phyloP scores from a whole-genome alignment of 306 rosid genomes.

The Glycyrrhiza uralensis region DNA sequence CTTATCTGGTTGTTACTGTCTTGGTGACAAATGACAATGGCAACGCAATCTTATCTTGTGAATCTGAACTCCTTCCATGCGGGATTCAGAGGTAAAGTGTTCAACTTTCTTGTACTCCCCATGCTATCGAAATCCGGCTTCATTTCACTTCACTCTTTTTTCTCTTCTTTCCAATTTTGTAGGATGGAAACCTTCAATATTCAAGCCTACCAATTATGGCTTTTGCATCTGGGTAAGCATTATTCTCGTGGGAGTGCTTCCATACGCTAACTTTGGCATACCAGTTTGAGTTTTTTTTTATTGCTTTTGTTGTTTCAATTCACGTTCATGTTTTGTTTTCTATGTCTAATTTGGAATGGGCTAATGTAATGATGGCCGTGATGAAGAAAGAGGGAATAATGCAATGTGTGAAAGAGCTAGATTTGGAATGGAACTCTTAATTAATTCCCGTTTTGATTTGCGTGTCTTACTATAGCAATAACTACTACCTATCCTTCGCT shows the following conservation, averaged over 20 bases:
- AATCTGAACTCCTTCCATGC: slow-evolving; percentile 27
- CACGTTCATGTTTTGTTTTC: background rate
- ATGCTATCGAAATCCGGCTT: background rate
- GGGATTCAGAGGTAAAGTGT: slow-evolving; percentile 13
- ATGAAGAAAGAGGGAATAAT: background rate
- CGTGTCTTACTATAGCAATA: too few relatives aligned
- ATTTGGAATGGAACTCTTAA: background rate
- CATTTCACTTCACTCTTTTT: background rate
- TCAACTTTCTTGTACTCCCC: background rate
- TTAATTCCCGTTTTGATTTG: background rate
- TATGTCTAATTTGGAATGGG: background rate
- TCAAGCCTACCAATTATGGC: slow-evolving; percentile 15
- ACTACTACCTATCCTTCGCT: too few relatives aligned
- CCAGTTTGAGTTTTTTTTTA: background rate
- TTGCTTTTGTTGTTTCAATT: background rate
- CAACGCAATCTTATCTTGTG: slow-evolving; percentile 39
- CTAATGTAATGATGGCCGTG: background rate
- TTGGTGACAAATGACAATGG: slow-evolving; percentile 25
- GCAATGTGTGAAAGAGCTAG: background rate
- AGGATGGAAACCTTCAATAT: slow-evolving; percentile 29
- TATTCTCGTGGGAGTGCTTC: background rate
- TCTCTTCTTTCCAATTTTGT: slow-evolving; percentile 13
- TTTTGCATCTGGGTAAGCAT: slow-evolving; percentile 22
- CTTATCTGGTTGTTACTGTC: background rate
- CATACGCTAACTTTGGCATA: background rate